Percentiles rank a stretch among this genome's conserved stretches.
These are phyloP conservation scores for Aspergillus bridgeri DNA, from an alignment of 495 filamentous ascomycete species.

Conservation along the genomic window DNA sequence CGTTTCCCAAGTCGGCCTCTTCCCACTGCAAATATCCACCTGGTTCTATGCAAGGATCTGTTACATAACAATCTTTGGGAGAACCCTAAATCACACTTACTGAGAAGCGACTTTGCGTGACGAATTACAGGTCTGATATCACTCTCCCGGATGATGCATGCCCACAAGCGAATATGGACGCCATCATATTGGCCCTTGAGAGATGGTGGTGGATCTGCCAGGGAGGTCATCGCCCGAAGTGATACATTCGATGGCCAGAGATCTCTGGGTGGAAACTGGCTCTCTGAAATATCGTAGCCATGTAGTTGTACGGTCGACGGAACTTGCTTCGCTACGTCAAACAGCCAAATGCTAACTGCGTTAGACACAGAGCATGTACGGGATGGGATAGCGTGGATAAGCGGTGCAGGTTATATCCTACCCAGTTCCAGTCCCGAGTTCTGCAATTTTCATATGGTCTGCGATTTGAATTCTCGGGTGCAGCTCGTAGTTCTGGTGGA, in stretches of 20 bases:
- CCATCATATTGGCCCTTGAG: conserved; percentile 33
- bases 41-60: conserved; percentile 17
- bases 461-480: conserved; percentile 25
- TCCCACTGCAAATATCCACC: conserved; percentile 34
- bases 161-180: conserved; percentile 34
- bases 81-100: conserved; percentile 11
- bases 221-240: conserved; percentile 24
- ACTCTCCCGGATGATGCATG: conserved; percentile 23
- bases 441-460: conserved; percentile 27
- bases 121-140: conserved; percentile 16
- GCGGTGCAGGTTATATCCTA: conserved; percentile 5
- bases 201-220: conserved; percentile 18
- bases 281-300: conserved; percentile 32
- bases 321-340: conserved; percentile 25
- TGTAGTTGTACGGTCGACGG: conserved; percentile 19
- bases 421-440: conserved; percentile 34
- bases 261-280: conserved; percentile 21
- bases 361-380: too few species aligned
- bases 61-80: conserved; percentile 4
- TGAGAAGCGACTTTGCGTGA: conserved; percentile 16
- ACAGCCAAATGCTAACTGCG: conserved; percentile 26
- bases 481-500: conserved; percentile 23
- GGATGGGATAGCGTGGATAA: too few species aligned
- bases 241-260: conserved; percentile 28
- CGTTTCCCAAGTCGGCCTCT: conserved; percentile 23